Conservation (phyloP, 768 basidiomycete genomes). For the Hygrophoropsis aurantiaca region DNA sequence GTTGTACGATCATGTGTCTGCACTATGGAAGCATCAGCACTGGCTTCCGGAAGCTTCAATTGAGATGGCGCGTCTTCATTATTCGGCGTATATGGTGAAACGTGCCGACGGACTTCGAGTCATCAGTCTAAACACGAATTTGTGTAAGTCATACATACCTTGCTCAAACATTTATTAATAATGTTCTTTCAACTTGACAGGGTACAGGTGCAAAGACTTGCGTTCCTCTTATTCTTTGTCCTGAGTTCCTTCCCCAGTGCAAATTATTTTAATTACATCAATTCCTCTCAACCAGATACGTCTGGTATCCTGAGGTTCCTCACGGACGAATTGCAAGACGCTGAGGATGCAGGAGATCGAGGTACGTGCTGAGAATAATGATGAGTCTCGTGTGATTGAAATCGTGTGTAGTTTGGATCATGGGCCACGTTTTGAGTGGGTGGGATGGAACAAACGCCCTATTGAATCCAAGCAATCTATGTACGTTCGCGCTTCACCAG, state of each 20-base stretch:
- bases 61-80: conserved; percentile 61
- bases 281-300: conserved; percentile 63
- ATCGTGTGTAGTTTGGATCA: conserved; percentile 42
- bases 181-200: conserved; percentile 12
- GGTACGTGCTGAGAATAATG: too few species aligned
- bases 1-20: conserved; percentile 76
- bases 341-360: conserved; percentile 73
- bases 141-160: conserved; percentile 50
- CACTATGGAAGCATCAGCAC: conserved; percentile 66
- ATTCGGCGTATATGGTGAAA: conserved; percentile 70
- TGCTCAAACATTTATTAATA: not conserved
- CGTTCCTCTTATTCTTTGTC: conserved; percentile 8
- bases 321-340: conserved; percentile 75
- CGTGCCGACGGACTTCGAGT: conserved; percentile 66
- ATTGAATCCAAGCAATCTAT: conserved; percentile 65
- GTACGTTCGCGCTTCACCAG: conserved; percentile 37
- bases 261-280: conserved; percentile 79
- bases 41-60: conserved; percentile 66
- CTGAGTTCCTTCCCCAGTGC: conserved; percentile 35
- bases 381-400: too few species aligned
- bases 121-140: conserved; percentile 74
- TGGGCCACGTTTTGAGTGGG: conserved; percentile 57
- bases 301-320: conserved; percentile 79
- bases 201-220: conserved; percentile 31
- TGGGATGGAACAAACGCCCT: conserved; percentile 75